Base-by-base conservation (phyloP, 1,139 yeast genomes). In the Zygoascus hellenicus region DNA sequence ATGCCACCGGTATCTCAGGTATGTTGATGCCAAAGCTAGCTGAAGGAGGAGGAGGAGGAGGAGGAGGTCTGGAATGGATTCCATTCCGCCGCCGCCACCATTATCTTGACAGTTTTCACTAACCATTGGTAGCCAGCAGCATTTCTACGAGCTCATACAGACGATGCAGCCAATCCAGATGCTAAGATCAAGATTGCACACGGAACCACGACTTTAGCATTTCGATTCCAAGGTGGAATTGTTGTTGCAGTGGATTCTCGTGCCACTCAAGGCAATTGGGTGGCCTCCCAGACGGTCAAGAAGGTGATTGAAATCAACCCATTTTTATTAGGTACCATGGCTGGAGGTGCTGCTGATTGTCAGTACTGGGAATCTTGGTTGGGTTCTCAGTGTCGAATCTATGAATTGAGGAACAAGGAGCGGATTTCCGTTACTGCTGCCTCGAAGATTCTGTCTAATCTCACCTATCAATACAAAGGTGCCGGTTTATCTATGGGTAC, bases 311-410 rank as follows among this genome's bases (percentile, higher is more conserved):
- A 92, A 67, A 92, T 92, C 70, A 94, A 94, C 68, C 97, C 97
- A 46, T 85, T 86, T 63, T 71, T 92, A 57, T 76, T 92, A 60
- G 99, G 99, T 56, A 92, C 99, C 30, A 83, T 92, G 97, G 99
- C 99, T 33, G 99, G 99, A 70, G 97, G 97, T 73, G 99, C 99
- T 45, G 98, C 98, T 26, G 99, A 92, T 70, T 92, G 99, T 75
- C 98, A 94, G 68, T 94, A 76, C 69, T 92, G 99, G 99, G 97
- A 92, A 71, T 88, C 97, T 28, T 92, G 97, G 97, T 76, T 92
- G 54, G 98, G 98, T 56, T 75, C 96, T 16, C 97, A 92, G 69
- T 92, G 98, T 72, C 78, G 99, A 62, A 72, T 92, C 59, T 96
- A 90, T 66, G 98, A 92, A 67, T 76, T 92, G 61, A 79, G 96